Evolutionary conservation across 371 early-diverging fungal species (phyloP), one percentile per base, ranked within the genome.

Genomic region (Apophysomyces ossiformis): DNA sequence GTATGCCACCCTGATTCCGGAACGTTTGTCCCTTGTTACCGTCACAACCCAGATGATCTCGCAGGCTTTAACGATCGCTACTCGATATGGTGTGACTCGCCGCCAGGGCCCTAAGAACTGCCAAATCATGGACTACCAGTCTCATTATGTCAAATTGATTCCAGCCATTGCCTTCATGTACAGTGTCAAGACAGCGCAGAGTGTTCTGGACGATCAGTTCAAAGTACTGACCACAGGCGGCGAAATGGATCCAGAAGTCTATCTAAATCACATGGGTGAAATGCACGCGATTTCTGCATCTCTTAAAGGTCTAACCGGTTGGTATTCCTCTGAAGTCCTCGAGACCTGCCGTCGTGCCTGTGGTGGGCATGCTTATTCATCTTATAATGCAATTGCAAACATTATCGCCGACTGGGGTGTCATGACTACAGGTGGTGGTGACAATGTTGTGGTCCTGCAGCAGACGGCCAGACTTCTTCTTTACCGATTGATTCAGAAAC

Each of bases 341-440:
- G 89, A 89, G 57, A 74, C 69, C 5, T 84, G 84, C 62, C 84
- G 89, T 68, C 77, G 89, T 47, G 73, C 83, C 21, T 82, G 85
- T 39, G 87, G 90, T 68, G 87, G 86, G 7, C 85, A 88, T 59
- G 87, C 89, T 16, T 87, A 88, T 68, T 89, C 88, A 35, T 60
- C 87, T 36, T 91, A 90, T 75, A 91, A 91, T 66, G 77, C 79
- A 38, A 86, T 91, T 57, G 85, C 86, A 3, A 83, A 82, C n/a
- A 67, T 86, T 43, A 88, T 87, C 57, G 85, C 75, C 43, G 89
- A 89, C 60, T 90, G 79, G 81, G 89, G 89, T 45, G 90, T 90
- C 7, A 75, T 86, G 71, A 91, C 90, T 1, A 91, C 91, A 11
- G 88, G 91, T 45, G 91, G 86, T 61, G 91, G 91, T 54, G 91